These are phyloP conservation scores for Torulaspora maleeae DNA, from an alignment of 805 yeast genomes.

Conservation along the genomic window DNA sequence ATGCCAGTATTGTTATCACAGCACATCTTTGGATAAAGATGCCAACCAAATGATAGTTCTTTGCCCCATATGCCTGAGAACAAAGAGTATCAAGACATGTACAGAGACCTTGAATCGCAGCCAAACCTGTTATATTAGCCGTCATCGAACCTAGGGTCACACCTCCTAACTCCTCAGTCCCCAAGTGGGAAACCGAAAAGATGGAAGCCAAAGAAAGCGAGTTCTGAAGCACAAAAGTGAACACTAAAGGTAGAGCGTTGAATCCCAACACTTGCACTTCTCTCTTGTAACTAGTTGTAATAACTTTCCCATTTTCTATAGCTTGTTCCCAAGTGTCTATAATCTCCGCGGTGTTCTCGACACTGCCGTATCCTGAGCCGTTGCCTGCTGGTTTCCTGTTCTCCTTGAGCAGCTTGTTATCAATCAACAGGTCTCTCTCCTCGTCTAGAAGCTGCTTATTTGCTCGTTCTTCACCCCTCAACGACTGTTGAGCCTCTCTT, in stretches of 20 bases:
- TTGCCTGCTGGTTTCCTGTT: not conserved
- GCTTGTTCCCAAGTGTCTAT: conserved; percentile 32
- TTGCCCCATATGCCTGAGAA: conserved; percentile 73
- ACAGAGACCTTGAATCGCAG: conserved; percentile 72
- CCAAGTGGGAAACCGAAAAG: conserved; percentile 71
- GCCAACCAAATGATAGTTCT: conserved; percentile 61
- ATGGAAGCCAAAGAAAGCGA: conserved; percentile 73
- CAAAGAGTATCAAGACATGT: conserved; percentile 74
- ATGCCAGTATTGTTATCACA: conserved; percentile 49
- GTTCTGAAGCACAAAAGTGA: conserved; percentile 66
- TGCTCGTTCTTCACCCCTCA: conserved; percentile 10
- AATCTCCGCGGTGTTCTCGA: conserved; percentile 20
- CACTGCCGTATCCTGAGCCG: conserved; percentile 11
- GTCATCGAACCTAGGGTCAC: conserved; percentile 74
- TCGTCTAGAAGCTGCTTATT: conserved; percentile 26
- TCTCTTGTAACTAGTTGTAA: conserved; percentile 36
- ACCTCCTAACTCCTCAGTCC: conserved; percentile 68
- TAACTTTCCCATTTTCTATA: conserved; percentile 29
- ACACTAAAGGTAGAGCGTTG: conserved; percentile 57
- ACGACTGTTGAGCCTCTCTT: conserved; percentile 14
- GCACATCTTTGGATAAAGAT: conserved; percentile 64
- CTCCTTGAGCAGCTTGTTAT: conserved; percentile 25
- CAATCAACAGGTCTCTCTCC: conserved; percentile 34
- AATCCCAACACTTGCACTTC: conserved; percentile 40
- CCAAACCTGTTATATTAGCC: conserved; percentile 69